phyloP scores from a whole-genome alignment of 257 asterid species.

The Lycium ferocissimum region DNA sequence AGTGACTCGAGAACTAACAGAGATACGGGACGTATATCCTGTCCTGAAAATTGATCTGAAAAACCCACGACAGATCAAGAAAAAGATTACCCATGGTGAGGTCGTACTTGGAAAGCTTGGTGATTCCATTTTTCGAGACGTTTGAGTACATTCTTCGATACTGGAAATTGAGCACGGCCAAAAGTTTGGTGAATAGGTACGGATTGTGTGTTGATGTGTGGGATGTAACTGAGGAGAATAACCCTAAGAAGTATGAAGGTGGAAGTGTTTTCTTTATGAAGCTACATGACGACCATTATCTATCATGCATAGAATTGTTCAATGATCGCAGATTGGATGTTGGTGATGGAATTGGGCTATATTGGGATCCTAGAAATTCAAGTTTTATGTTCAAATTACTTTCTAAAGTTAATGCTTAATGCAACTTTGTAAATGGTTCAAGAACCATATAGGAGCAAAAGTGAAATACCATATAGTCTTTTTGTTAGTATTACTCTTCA shows the following conservation, averaged over 20 bases:
- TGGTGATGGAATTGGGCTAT: slow-evolving; percentile 56
- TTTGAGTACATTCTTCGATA: slow-evolving; percentile 43
- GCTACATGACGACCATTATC: slow-evolving; percentile 37
- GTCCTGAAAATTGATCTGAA: slow-evolving; percentile 36
- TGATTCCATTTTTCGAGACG: slow-evolving; percentile 25
- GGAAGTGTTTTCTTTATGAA: slow-evolving; percentile 39
- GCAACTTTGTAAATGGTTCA: background rate
- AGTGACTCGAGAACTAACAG: background rate
- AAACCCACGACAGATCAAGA: slow-evolving; percentile 61
- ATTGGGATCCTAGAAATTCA: slow-evolving; percentile 46
- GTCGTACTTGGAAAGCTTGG: background rate
- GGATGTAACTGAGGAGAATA: slow-evolving; percentile 45
- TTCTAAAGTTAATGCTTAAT: background rate
- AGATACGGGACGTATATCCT: slow-evolving; percentile 7
- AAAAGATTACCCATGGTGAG: background rate
- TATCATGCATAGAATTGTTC: slow-evolving; percentile 48
- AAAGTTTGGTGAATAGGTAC: slow-evolving; percentile 40
- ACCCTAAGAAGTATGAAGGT: slow-evolving; percentile 30
- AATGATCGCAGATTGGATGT: slow-evolving; percentile 39
- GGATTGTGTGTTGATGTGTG: slow-evolving; percentile 47
- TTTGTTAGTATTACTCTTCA: too few relatives aligned
- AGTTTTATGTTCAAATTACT: slow-evolving; percentile 44
- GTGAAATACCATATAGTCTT: too few relatives aligned
- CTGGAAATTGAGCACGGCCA: slow-evolving; percentile 40
- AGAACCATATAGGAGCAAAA: background rate